Conservation (phyloP, 2,329 filamentous ascomycete species). For the Seiridium cupressi region DNA sequence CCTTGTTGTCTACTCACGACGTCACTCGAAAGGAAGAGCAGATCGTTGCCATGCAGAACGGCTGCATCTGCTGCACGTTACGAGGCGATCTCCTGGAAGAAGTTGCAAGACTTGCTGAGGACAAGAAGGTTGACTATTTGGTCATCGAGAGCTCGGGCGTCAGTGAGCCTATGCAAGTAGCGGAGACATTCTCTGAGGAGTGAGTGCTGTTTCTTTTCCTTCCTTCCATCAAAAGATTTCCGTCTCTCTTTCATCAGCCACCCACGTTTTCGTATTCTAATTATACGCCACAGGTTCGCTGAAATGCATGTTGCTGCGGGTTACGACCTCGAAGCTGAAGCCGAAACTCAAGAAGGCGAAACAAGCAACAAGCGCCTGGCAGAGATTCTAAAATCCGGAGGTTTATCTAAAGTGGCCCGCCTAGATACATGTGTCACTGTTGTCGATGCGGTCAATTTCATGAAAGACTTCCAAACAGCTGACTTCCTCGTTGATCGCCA, state of each 20-base stretch:
- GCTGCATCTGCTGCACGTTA: slow-evolving; percentile 75
- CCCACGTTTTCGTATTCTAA: slow-evolving; percentile 22
- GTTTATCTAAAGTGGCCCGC: slow-evolving; percentile 62
- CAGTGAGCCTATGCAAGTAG: slow-evolving; percentile 71
- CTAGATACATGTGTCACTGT: slow-evolving; percentile 73
- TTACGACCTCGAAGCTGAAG: slow-evolving; percentile 23
- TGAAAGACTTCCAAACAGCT: slow-evolving; percentile 69
- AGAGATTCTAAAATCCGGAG: slow-evolving; percentile 44
- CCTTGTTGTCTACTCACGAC: slow-evolving; percentile 63
- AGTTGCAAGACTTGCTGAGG: slow-evolving; percentile 61
- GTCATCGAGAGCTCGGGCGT: slow-evolving; percentile 72
- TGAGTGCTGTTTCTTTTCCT: not conserved
- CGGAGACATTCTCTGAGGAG: slow-evolving; percentile 58
- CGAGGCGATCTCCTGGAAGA: slow-evolving; percentile 70
- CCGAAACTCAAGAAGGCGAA: slow-evolving; percentile 15
- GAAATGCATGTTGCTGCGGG: slow-evolving; percentile 25
- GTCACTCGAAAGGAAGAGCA: slow-evolving; percentile 52
- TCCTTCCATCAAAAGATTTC: slow-evolving; percentile 48
- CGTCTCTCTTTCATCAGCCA: too few species aligned
- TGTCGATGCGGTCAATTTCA: slow-evolving; percentile 71
- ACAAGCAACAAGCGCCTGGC: slow-evolving; percentile 22
- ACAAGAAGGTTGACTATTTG: slow-evolving; percentile 67
- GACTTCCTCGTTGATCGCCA: slow-evolving; percentile 57
- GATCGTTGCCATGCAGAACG: slow-evolving; percentile 67
- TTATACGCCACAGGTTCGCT: slow-evolving; percentile 28